Percentiles rank a stretch among this genome's conserved stretches.
Conservation (phyloP, 1,284 basidiomycete species). For the Naganishia liquefaciens region DNA sequence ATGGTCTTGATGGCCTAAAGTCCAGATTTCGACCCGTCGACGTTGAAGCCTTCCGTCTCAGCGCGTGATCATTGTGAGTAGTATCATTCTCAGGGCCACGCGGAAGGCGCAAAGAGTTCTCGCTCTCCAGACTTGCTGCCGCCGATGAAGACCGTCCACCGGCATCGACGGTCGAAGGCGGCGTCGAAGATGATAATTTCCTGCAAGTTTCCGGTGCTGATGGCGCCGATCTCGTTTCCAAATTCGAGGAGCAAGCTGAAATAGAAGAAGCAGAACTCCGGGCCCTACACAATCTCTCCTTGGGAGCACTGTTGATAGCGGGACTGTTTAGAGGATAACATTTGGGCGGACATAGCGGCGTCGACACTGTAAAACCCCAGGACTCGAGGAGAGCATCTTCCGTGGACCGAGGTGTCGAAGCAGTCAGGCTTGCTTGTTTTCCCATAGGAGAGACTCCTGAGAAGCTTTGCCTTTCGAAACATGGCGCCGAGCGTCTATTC, state of each 20-base stretch:
- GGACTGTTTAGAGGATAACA: conserved; percentile 19
- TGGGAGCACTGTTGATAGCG: conserved; percentile 5
- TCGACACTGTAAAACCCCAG: conserved; percentile 21
- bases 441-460: not conserved
- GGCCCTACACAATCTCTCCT: conserved; percentile 8
- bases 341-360: conserved; percentile 19
- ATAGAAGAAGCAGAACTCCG: not conserved
- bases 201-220: conserved; percentile 1
- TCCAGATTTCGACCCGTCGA: not conserved
- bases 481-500: not conserved
- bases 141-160: not conserved
- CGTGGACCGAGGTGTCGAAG: not conserved
- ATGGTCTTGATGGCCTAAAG: not conserved
- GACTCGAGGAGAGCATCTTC: conserved; percentile 19
- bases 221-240: not conserved
- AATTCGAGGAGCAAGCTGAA: not conserved
- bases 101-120: not conserved
- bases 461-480: not conserved
- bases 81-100: not conserved
- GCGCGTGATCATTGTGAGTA: not conserved
- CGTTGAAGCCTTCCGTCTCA: not conserved
- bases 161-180: not conserved
- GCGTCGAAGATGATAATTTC: conserved; percentile 4
- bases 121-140: not conserved
- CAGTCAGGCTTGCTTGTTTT: conserved; percentile 13